Percentiles rank a stretch among this genome's conserved stretches.
Evolutionary conservation across 495 filamentous ascomycete species (phyloP).

Genomic region (Cudoniella acicularis): DNA sequence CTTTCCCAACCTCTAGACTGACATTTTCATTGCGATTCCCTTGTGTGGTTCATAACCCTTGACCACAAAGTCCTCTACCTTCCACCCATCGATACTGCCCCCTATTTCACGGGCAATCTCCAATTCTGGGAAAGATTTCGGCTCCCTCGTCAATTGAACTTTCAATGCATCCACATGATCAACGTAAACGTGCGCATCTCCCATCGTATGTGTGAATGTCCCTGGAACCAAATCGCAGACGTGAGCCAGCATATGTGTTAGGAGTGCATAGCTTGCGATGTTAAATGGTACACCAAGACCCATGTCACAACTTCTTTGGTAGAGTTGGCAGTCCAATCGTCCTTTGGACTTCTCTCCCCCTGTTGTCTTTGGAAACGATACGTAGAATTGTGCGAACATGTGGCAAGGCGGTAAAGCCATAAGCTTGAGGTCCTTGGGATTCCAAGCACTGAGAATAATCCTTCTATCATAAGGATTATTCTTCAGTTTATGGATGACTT

Average conservation of each 20-base stretch:
- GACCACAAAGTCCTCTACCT: conserved; percentile 78
- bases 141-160: conserved; percentile 74
- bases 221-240: conserved; percentile 80
- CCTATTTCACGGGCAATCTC: conserved; percentile 62
- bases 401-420: conserved; percentile 98
- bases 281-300: conserved; percentile 98
- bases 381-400: conserved; percentile 99
- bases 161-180: conserved; percentile 88
- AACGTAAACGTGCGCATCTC: conserved; percentile 92
- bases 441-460: conserved; percentile 91
- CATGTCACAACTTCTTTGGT: conserved; percentile 96
- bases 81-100: conserved; percentile 53
- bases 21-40: conserved; percentile 96
- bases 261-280: conserved; percentile 86
- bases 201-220: conserved; percentile 87
- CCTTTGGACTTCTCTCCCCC: conserved; percentile 26
- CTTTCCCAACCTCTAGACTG: conserved; percentile 50
- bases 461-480: conserved; percentile 81
- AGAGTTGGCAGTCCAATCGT: conserved; percentile 30
- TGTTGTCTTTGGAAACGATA: conserved; percentile 61
- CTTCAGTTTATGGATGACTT: conserved; percentile 77
- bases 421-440: conserved; percentile 74
- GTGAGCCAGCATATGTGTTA: conserved; percentile 91
- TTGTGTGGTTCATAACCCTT: conserved; percentile 88
- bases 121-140: conserved; percentile 76